These are phyloP conservation scores for Porcisia deanei DNA, from an alignment of 208 protist species.

Conservation along the genomic window DNA sequence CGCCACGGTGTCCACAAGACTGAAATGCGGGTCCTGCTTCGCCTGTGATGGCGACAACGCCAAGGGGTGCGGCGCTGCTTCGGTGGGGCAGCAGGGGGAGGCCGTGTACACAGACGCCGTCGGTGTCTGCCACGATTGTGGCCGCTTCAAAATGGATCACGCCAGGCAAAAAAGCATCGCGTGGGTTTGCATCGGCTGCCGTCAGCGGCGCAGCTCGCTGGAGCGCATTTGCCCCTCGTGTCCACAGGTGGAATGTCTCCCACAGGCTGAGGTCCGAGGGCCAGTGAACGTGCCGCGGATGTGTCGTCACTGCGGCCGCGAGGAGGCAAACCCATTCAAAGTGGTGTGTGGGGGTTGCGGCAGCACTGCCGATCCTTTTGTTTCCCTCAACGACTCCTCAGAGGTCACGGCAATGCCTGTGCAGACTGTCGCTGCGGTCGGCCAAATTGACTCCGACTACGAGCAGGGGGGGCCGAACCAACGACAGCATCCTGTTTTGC, in stretches of 20 bases:
- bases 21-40: background rate
- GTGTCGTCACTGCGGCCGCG: conserved; percentile 39
- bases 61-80: background rate
- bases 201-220: conserved; percentile 65
- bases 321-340: conserved; percentile 49
- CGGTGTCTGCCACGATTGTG: conserved; percentile 59
- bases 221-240: conserved; percentile 77
- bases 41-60: background rate
- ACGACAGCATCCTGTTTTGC: background rate
- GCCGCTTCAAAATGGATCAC: conserved; percentile 49
- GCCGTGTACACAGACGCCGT: conserved; percentile 25
- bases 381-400: background rate
- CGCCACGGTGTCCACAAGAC: background rate
- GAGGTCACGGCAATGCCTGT: background rate
- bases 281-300: conserved; percentile 14
- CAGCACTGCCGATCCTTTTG: conserved; percentile 20
- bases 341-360: conserved; percentile 22
- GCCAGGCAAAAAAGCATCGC: conserved; percentile 39
- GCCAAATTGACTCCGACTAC: background rate
- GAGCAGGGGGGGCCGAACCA: background rate
- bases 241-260: conserved; percentile 82
- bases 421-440: background rate
- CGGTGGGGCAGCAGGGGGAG: background rate
- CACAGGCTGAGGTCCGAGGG: conserved; percentile 37
- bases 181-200: conserved; percentile 77